These are phyloP conservation scores for Tricholoma sp. DNA, from an alignment of 768 basidiomycete species.

Conservation along the genomic window DNA sequence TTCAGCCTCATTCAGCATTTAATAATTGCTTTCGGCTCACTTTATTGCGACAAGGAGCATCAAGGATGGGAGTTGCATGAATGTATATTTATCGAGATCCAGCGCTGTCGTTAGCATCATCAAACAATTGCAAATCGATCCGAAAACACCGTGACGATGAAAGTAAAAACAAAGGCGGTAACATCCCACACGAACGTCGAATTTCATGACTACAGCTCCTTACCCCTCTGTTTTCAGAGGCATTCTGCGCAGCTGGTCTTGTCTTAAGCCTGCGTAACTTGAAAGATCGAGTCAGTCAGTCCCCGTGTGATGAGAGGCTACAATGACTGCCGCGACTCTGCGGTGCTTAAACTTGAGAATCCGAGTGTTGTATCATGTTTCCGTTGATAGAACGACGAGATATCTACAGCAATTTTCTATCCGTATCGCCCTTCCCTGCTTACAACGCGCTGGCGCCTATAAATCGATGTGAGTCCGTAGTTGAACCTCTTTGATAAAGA, in stretches of 20 bases:
- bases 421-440: slow-evolving; percentile 6
- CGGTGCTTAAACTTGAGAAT: neutral
- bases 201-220: neutral
- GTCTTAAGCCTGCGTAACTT: neutral
- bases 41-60: too few relatives aligned
- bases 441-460: slow-evolving; percentile 44
- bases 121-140: neutral
- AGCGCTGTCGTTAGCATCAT: neutral
- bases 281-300: neutral
- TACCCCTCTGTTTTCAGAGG: too few relatives aligned
- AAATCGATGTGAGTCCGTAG: too few relatives aligned
- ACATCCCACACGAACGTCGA: too few relatives aligned
- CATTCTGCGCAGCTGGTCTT: neutral
- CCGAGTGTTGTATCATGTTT: neutral
- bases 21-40: too few relatives aligned
- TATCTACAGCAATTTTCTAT: slow-evolving; percentile 12
- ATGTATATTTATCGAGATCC: too few relatives aligned
- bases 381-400: neutral
- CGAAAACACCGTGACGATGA: neutral
- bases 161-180: too few relatives aligned
- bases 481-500: neutral
- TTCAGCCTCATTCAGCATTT: too few relatives aligned
- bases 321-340: neutral
- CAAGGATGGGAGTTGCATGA: too few relatives aligned
- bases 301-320: neutral